A percentile compares a stretch with the other conserved stretches of the same genome.
Evolutionary conservation across 352 stramenopile genomes (phyloP).

Genomic region (Phytopythium montanum): DNA sequence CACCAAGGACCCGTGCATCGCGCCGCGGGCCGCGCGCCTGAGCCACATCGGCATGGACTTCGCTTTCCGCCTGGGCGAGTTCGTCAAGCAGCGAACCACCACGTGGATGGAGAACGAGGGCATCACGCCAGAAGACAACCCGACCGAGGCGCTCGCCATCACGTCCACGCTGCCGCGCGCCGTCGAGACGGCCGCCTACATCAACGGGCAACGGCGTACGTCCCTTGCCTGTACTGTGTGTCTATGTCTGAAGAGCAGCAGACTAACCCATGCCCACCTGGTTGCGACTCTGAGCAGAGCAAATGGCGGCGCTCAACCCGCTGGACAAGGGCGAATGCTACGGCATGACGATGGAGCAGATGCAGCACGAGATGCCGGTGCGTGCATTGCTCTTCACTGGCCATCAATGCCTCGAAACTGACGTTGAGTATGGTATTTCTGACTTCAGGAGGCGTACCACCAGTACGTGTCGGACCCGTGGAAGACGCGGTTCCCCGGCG

Average conservation of each 20-base stretch:
- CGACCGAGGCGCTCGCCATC: slow-evolving; percentile 58
- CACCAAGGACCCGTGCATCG: slow-evolving; percentile 69
- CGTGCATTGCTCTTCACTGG: background rate
- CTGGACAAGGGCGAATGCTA: slow-evolving; percentile 87
- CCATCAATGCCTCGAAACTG: background rate
- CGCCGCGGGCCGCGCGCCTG: slow-evolving; percentile 72
- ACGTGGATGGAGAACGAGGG: slow-evolving; percentile 44
- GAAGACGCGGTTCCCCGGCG: slow-evolving; percentile 83
- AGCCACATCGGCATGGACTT: slow-evolving; percentile 92
- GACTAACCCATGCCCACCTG: slow-evolving; percentile 5
- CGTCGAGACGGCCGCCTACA: slow-evolving; percentile 65
- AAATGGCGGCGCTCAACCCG: slow-evolving; percentile 81
- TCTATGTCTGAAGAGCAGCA: background rate
- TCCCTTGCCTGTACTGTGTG: slow-evolving; percentile 4
- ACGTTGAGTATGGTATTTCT: background rate
- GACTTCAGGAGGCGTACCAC: slow-evolving; percentile 49
- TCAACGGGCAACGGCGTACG: slow-evolving; percentile 40
- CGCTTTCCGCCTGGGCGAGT: slow-evolving; percentile 88
- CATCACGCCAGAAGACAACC: slow-evolving; percentile 34
- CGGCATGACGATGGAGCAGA: slow-evolving; percentile 79
- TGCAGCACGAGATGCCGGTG: slow-evolving; percentile 69
- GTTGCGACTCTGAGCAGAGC: slow-evolving; percentile 28
- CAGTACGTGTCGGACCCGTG: slow-evolving; percentile 69
- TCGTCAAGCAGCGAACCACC: slow-evolving; percentile 81
- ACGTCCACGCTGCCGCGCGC: slow-evolving; percentile 80